phyloP scores from a whole-genome alignment of 2,329 filamentous ascomycete genomes.

The Periglandula ipomoeae region DNA sequence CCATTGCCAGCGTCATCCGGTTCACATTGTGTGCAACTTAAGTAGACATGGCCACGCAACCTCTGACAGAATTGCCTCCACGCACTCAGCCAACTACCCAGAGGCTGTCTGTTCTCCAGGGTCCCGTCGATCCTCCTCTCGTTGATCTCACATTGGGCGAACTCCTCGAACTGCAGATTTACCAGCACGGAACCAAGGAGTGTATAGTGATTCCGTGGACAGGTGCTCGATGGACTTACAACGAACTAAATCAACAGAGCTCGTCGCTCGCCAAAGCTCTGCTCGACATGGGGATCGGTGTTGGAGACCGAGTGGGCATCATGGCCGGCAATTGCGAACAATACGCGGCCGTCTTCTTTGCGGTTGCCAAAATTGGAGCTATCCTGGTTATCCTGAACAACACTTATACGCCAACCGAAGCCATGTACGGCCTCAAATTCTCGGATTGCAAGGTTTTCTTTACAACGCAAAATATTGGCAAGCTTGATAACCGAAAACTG shows the following conservation, averaged over 20 bases:
- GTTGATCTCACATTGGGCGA: constrained; percentile 64
- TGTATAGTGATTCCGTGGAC: constrained; percentile 70
- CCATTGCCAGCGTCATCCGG: too few species aligned
- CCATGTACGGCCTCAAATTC: constrained; percentile 61
- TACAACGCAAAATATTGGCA: constrained; percentile 60
- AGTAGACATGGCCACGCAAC: constrained; percentile 5
- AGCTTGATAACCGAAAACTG: constrained; percentile 52
- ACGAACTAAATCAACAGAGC: constrained; percentile 53
- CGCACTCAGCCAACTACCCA: constrained; percentile 8
- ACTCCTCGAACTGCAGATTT: constrained; percentile 61
- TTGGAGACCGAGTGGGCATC: constrained; percentile 63
- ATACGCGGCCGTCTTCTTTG: constrained; percentile 71
- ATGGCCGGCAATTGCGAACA: constrained; percentile 75
- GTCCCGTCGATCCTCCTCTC: constrained; percentile 58
- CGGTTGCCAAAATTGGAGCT: constrained; percentile 55
- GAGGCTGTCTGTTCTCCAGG: constrained; percentile 52
- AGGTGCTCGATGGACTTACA: constrained; percentile 63
- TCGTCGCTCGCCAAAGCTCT: constrained; percentile 55
- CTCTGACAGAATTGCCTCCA: background rate
- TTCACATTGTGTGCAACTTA: too few species aligned
- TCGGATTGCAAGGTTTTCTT: constrained; percentile 66
- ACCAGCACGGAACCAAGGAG: constrained; percentile 55
- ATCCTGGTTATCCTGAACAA: constrained; percentile 74
- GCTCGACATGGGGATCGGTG: constrained; percentile 54
- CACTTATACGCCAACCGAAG: constrained; percentile 67